These are phyloP conservation scores for Pisolithus marmoratus DNA, from an alignment of 768 basidiomycete genomes.

Conservation along the genomic window DNA sequence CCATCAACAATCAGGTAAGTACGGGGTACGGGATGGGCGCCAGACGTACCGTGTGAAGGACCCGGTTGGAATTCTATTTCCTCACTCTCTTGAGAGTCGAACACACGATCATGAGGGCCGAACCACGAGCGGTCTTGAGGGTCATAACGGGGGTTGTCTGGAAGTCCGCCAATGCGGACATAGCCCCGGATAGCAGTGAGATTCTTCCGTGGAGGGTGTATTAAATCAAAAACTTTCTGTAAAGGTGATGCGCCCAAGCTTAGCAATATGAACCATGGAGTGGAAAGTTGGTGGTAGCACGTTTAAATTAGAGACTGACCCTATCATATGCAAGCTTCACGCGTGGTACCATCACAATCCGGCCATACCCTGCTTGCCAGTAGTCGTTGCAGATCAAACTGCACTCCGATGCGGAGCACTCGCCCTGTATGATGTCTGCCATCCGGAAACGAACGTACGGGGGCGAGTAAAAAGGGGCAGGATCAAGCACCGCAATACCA, in stretches of 20 bases:
- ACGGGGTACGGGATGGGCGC: neutral
- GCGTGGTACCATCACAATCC: constrained; percentile 96
- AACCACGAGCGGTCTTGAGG: constrained; percentile 99
- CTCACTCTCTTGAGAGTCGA: constrained; percentile 82
- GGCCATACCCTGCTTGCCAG: constrained; percentile 92
- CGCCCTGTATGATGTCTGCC: constrained; percentile 82
- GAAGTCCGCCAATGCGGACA: constrained; percentile 89
- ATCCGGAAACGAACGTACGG: constrained; percentile 94
- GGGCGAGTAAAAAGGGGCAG: constrained; percentile 89
- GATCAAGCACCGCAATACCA: constrained; percentile 92
- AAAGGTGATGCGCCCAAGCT: neutral
- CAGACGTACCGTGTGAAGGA: constrained; percentile 74
- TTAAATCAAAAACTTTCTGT: constrained; percentile 90
- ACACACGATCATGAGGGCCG: constrained; percentile 93
- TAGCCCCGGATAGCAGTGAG: constrained; percentile 95
- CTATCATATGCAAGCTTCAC: constrained; percentile 95
- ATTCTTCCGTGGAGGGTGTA: constrained; percentile 87
- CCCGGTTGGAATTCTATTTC: constrained; percentile 72
- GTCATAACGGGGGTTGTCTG: constrained; percentile 93
- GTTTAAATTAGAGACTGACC: constrained; percentile 36
- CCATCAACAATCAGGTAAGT: neutral
- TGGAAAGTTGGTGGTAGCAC: neutral
- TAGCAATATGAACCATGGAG: neutral
- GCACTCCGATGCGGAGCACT: constrained; percentile 95
- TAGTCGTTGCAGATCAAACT: constrained; percentile 98